These are phyloP conservation scores for Suillus sp. DNA, from an alignment of 768 basidiomycete species.

Conservation along the genomic window DNA sequence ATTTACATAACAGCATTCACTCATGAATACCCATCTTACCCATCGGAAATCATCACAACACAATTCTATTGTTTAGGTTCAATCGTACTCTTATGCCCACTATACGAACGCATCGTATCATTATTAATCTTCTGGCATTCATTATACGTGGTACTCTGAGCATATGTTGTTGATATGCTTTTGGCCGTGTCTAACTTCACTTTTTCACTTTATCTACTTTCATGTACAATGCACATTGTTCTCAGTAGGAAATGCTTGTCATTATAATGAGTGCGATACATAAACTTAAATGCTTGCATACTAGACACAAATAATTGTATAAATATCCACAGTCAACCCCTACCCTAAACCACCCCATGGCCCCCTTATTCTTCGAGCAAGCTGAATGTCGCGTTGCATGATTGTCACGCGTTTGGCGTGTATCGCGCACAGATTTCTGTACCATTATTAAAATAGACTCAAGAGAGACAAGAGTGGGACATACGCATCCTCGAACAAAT, in stretches of 20 bases:
- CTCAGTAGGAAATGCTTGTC: background rate
- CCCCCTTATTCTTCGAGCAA: conserved; percentile 93
- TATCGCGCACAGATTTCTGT: conserved; percentile 92
- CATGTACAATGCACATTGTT: conserved; percentile 13
- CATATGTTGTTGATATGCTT: conserved; percentile 2
- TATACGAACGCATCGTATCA: conserved; percentile 10
- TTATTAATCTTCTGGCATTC: conserved; percentile 10
- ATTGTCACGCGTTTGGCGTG: conserved; percentile 98
- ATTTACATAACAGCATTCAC: conserved; percentile 22
- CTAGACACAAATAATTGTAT: background rate
- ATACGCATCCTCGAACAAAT: conserved; percentile 98
- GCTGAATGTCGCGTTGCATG: conserved; percentile 96
- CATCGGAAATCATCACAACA: conserved; percentile 19
- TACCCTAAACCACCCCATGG: conserved; percentile 77
- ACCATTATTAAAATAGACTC: conserved; percentile 15
- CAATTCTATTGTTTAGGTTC: conserved; percentile 6
- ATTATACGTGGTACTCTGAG: background rate
- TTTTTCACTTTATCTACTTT: conserved; percentile 8
- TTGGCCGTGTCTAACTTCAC: background rate
- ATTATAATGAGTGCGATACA: conserved; percentile 6
- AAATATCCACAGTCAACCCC: conserved; percentile 16
- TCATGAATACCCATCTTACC: conserved; percentile 28
- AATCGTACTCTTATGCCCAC: conserved; percentile 11
- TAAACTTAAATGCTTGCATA: conserved; percentile 3
- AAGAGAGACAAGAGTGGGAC: conserved; percentile 38